Evolutionary conservation across 1,284 basidiomycete species (phyloP).

Genomic region (Malassezia equina): DNA sequence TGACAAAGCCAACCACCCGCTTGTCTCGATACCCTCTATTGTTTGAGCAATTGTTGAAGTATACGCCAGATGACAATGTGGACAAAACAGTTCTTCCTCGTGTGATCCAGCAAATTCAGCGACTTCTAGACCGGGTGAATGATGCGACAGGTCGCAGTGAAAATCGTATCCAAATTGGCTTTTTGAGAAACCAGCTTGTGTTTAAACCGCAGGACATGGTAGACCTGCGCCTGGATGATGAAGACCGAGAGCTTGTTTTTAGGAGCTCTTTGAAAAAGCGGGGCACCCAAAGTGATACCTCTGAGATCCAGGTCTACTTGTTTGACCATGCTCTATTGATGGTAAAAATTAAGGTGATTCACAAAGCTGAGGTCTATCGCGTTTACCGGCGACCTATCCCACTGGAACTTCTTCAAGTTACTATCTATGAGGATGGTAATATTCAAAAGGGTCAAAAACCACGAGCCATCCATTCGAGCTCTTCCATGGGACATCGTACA

Average conservation of each 20-base stretch:
- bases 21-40: slow-evolving; percentile 89
- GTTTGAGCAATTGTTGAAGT: slow-evolving; percentile 82
- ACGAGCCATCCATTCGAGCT: slow-evolving; percentile 52
- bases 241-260: slow-evolving; percentile 80
- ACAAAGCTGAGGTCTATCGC: slow-evolving; percentile 82
- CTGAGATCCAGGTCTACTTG: slow-evolving; percentile 84
- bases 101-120: slow-evolving; percentile 68
- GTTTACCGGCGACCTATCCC: slow-evolving; percentile 96
- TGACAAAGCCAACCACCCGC: slow-evolving; percentile 92
- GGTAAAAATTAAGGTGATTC: slow-evolving; percentile 75
- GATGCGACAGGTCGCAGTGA: slow-evolving; percentile 81
- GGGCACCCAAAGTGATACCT: slow-evolving; percentile 59
- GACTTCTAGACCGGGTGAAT: slow-evolving; percentile 80
- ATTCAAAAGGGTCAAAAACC: slow-evolving; percentile 38
- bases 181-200: slow-evolving; percentile 75
- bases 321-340: slow-evolving; percentile 95
- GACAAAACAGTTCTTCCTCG: slow-evolving; percentile 73
- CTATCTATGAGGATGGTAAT: slow-evolving; percentile 62
- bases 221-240: slow-evolving; percentile 73
- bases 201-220: slow-evolving; percentile 77
- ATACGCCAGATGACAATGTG: slow-evolving; percentile 78
- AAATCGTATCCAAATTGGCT: slow-evolving; percentile 81
- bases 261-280: slow-evolving; percentile 88
- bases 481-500: slow-evolving; percentile 46
- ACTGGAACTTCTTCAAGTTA: slow-evolving; percentile 77